phyloP scores from a whole-genome alignment of 345 rosid genomes.

The Microthlaspi erraticum region DNA sequence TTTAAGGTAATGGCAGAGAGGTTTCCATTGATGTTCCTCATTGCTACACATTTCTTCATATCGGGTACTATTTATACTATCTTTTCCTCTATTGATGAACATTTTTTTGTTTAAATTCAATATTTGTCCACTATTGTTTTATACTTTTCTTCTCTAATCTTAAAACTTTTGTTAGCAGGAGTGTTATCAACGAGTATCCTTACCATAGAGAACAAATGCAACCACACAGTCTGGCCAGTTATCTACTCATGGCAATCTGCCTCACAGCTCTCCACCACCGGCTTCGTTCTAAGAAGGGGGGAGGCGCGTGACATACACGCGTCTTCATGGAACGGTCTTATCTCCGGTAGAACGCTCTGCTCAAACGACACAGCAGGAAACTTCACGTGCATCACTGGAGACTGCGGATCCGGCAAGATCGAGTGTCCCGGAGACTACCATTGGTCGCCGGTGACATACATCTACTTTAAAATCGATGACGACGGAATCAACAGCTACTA shows the following conservation, averaged over 20 bases:
- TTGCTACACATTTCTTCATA: constrained; percentile 3
- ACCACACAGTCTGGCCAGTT: constrained; percentile 31
- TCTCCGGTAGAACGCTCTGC: constrained; percentile 29
- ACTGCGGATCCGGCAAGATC: constrained; percentile 21
- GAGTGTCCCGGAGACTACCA: background rate
- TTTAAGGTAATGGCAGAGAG: constrained; percentile 12
- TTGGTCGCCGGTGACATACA: constrained; percentile 27
- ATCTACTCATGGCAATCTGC: constrained; percentile 23
- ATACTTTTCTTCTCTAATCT: background rate
- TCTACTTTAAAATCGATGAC: constrained; percentile 14
- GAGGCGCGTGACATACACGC: constrained; percentile 18
- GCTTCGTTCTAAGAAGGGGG: constrained; percentile 3
- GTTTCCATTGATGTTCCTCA: background rate
- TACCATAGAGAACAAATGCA: constrained; percentile 35
- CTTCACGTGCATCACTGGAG: constrained; percentile 28
- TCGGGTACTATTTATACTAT: constrained; percentile 30
- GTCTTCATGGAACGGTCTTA: constrained; percentile 31
- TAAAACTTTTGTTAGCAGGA: background rate
- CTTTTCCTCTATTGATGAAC: background rate
- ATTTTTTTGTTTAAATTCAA: no score
- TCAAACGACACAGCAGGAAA: constrained; percentile 16
- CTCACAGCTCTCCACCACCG: constrained; percentile 22
- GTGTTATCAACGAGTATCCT: constrained; percentile 17
- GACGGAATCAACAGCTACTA: constrained; percentile 15
- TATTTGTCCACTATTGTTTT: no score